Conservation (phyloP, 208 protist genomes). For the Leishmania major region DNA sequence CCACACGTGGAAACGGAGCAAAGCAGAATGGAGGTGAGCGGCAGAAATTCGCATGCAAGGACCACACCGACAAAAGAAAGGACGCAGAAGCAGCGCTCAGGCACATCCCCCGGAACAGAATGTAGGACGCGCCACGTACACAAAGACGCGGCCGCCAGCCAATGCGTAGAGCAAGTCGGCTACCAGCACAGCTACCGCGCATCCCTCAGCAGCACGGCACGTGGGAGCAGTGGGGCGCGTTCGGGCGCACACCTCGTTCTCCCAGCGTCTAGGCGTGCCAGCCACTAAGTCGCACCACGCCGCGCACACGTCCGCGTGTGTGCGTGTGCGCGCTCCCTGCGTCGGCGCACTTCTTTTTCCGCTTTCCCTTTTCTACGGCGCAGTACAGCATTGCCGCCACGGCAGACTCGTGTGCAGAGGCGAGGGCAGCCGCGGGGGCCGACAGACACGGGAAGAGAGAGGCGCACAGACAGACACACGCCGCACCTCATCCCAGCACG, state of each 20-base stretch:
- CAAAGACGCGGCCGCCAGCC: too few relatives aligned
- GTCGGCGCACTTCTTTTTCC: neutral
- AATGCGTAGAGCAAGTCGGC: neutral
- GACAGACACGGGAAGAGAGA: neutral
- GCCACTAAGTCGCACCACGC: neutral
- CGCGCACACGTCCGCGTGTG: neutral
- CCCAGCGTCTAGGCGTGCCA: neutral
- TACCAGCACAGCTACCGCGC: neutral
- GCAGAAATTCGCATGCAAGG: neutral
- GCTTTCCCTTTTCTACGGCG: neutral
- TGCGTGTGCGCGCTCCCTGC: neutral
- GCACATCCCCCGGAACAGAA: too few relatives aligned
- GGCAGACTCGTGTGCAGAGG: neutral
- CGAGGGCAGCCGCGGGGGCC: neutral
- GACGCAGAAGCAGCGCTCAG: too few relatives aligned
- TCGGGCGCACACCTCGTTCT: neutral
- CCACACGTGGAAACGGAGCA: neutral
- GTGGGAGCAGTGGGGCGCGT: neutral
- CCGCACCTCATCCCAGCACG: neutral
- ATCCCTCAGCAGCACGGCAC: too few relatives aligned
- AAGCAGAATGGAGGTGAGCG: neutral
- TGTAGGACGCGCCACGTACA: too few relatives aligned
- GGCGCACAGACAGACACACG: neutral
- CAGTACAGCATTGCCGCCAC: neutral
- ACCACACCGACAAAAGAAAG: neutral